These are phyloP conservation scores for Lactarius hatsudake DNA, from an alignment of 768 basidiomycete species.

Conservation along the genomic window DNA sequence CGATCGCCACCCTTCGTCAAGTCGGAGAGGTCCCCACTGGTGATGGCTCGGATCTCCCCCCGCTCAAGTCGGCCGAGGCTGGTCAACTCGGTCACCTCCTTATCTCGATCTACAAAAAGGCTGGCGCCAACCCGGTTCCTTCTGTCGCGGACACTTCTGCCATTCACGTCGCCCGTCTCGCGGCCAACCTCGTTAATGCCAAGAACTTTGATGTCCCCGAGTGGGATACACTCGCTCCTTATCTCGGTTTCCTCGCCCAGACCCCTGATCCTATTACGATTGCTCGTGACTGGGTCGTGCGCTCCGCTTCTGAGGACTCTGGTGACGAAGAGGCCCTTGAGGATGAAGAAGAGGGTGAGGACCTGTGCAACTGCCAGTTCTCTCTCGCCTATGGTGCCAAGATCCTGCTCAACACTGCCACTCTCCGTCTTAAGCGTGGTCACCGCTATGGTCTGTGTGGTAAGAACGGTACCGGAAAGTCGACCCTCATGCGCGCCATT, in stretches of 20 bases:
- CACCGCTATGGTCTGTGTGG: slow-evolving; percentile 98
- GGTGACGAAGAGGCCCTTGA: slow-evolving; percentile 68
- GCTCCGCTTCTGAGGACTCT: slow-evolving; percentile 74
- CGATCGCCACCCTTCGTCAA: slow-evolving; percentile 93
- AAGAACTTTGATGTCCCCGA: slow-evolving; percentile 90
- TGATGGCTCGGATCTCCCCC: slow-evolving; percentile 90
- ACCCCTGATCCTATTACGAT: slow-evolving; percentile 65
- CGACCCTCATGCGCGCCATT: slow-evolving; percentile 90
- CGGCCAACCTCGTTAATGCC: slow-evolving; percentile 80
- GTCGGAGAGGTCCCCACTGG: slow-evolving; percentile 87
- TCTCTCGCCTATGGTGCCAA: slow-evolving; percentile 98
- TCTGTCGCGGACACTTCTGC: slow-evolving; percentile 55
- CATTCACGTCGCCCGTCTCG: slow-evolving; percentile 74
- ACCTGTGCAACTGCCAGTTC: slow-evolving; percentile 98
- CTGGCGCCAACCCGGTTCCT: slow-evolving; percentile 54
- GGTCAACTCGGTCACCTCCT: slow-evolving; percentile 64
- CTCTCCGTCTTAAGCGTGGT: slow-evolving; percentile 95
- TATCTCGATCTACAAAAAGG: slow-evolving; percentile 81
- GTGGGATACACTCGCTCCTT: slow-evolving; percentile 82
- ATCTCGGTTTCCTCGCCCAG: slow-evolving; percentile 63
- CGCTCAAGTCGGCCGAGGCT: slow-evolving; percentile 74
- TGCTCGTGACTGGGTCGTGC: slow-evolving; percentile 84
- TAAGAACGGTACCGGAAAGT: slow-evolving; percentile 98
- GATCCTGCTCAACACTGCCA: slow-evolving; percentile 95
- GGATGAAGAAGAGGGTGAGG: slow-evolving; percentile 97